phyloP scores from a whole-genome alignment of 2,329 filamentous ascomycete genomes.

The Colletotrichum melonis region DNA sequence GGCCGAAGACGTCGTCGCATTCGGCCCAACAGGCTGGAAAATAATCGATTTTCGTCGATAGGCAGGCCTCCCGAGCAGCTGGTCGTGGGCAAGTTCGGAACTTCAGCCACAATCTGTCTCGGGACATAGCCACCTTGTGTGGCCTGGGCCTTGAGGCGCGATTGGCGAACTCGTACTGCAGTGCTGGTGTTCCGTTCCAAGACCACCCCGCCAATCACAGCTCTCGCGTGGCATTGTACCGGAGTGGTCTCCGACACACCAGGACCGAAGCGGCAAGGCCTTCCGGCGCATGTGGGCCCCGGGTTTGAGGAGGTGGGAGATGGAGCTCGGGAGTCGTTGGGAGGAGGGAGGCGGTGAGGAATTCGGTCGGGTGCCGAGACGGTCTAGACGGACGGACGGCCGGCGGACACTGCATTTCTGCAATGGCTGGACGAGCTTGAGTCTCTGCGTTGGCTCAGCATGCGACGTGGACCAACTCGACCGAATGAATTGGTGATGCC shows the following conservation, averaged over 20 bases:
- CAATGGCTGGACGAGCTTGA: conserved; percentile 3
- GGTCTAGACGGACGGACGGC: conserved; percentile 4
- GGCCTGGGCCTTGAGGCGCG: not conserved
- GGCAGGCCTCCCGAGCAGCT: conserved; percentile 8
- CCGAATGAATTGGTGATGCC: not conserved
- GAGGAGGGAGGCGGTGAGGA: conserved; percentile 27
- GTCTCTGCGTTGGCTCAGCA: conserved; percentile 17
- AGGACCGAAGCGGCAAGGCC: conserved; percentile 31
- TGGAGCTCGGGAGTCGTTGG: conserved; percentile 3
- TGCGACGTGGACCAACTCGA: not conserved
- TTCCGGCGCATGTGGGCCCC: conserved; percentile 16
- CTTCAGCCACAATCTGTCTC: conserved; percentile 26
- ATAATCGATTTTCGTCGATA: conserved; percentile 1
- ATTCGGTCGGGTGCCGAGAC: conserved; percentile 20
- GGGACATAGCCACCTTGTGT: conserved; percentile 20
- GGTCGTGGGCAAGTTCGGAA: not conserved
- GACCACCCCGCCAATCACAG: conserved; percentile 20
- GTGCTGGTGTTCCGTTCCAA: conserved; percentile 17
- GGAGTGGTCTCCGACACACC: conserved; percentile 34
- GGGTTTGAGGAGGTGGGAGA: conserved; percentile 8
- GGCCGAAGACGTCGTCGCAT: not conserved
- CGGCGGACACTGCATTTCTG: conserved; percentile 1
- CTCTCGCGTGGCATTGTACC: not conserved
- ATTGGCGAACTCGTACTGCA: conserved; percentile 24
- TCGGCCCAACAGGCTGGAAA: not conserved